Evolutionary conservation across 352 stramenopile species (phyloP), one percentile per base, ranked within the genome.

Genomic region (Globisporangium canariense): DNA sequence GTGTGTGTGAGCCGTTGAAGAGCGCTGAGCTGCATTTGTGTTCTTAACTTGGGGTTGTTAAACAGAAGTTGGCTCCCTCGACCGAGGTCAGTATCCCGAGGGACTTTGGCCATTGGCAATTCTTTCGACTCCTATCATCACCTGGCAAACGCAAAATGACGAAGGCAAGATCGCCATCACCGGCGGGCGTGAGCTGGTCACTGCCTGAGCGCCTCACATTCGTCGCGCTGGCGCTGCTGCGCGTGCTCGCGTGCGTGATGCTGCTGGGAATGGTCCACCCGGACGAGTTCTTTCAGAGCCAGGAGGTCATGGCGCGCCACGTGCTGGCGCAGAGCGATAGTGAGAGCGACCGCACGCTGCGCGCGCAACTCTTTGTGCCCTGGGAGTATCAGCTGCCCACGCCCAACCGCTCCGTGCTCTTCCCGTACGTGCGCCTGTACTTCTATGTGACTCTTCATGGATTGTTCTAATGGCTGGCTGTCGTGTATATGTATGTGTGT

Each of bases 261-360:
- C 64, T 79, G n/a, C 53, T 83, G 52, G 77, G 79, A 0, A 89
- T 93, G 78, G 67, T 92, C 53, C 82, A 92, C 60, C 83, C 85
- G 20, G 87, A 96, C 62, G 87, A 96, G 71, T 96, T 91, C 62
- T 96, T 96, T 65, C 87, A 96, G 75, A 90, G 82, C 54, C 85
- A 90, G 63, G 87, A 96, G 67, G 73, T 96, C 38, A 91, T 93
- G 79, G 83, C 87, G 28, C 73, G 71, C 28, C 68, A 83, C 51
- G 73, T 79, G 13, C 43, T 92, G n/a, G 46, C 60, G 9, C 51
- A 18, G 30, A 18, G 38, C 30, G 11, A 18, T 2, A n/a, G 4
- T 7, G 13, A 4, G 20, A 16, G 20, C 25, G 51, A 67, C 6
- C 45, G 52, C 3, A 54, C 54, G 11, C 59, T 69, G 30, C 49